A percentile compares a stretch with the other conserved stretches of the same genome.
phyloP scores from a whole-genome alignment of 352 stramenopile species.

The Phytophthora fragariae region DNA sequence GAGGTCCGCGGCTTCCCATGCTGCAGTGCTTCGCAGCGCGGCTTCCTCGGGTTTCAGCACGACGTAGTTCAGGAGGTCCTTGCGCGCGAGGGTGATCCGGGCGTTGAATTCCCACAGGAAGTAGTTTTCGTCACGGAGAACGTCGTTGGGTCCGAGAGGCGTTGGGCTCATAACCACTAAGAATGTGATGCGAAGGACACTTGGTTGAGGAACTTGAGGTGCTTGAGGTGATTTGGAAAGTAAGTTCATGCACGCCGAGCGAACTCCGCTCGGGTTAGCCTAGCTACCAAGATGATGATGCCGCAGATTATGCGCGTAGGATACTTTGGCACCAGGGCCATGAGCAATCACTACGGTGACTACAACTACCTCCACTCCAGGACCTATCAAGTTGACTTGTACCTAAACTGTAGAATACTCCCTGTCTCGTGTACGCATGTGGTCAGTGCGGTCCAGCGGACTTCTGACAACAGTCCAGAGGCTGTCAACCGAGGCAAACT shows the following conservation, averaged over 20 bases:
- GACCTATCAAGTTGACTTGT: constrained; percentile 1
- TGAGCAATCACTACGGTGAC: not conserved
- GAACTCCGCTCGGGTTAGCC: not conserved
- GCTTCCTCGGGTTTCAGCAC: not conserved
- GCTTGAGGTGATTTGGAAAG: not conserved
- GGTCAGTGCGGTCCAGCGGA: not conserved
- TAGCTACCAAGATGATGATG: not conserved
- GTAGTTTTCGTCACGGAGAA: not conserved
- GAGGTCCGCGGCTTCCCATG: not conserved
- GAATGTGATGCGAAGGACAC: not conserved
- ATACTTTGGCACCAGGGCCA: not conserved
- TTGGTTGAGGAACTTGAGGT: not conserved
- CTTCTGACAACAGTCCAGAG: not conserved
- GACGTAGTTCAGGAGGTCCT: not conserved
- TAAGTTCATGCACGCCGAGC: not conserved
- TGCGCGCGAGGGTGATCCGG: not conserved
- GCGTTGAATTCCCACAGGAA: not conserved
- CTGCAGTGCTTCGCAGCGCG: not conserved
- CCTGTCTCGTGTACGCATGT: not conserved
- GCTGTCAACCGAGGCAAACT: not conserved
- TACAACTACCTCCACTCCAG: not conserved
- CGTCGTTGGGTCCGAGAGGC: not conserved
- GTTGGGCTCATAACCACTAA: constrained; percentile 1
- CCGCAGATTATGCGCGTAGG: not conserved
- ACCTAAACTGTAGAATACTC: not conserved